Evolutionary conservation across 2,329 filamentous ascomycete species (phyloP).

Genomic region (Pestalotiopsis sp.): DNA sequence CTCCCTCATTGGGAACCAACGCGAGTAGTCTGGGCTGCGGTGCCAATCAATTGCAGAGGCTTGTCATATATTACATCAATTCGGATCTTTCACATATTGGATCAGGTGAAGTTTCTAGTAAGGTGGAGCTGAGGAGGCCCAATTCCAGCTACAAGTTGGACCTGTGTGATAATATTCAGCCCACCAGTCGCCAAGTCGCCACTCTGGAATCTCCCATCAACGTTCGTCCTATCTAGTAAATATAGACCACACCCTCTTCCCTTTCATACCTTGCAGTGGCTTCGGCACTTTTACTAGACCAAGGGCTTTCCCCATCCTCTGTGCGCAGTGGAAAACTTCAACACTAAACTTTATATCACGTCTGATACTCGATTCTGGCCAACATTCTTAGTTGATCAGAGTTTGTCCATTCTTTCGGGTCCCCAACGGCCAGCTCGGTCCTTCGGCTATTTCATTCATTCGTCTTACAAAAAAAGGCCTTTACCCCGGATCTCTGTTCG

Average conservation of each 20-base stretch:
- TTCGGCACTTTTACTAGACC: not conserved
- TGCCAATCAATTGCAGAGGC: not conserved
- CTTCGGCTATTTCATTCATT: not conserved
- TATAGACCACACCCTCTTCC: not conserved
- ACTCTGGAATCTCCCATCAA: not conserved
- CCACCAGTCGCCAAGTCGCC: not conserved
- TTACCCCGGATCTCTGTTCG: not conserved
- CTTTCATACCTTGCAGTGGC: not conserved
- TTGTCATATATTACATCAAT: not conserved
- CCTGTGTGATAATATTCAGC: not conserved
- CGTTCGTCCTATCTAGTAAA: not conserved
- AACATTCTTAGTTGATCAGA: not conserved
- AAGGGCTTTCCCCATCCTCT: not conserved
- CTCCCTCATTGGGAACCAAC: not conserved
- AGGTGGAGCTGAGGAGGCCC: not conserved
- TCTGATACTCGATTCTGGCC: not conserved
- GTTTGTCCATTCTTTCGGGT: not conserved
- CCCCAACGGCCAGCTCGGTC: not conserved
- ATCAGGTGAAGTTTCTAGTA: not conserved
- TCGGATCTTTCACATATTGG: not conserved
- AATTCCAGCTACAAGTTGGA: not conserved
- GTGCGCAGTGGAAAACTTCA: not conserved
- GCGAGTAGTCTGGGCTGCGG: not conserved
- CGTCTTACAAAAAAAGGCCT: not conserved
- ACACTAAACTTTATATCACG: slow-evolving; percentile 7